Conservation (phyloP, 2,329 filamentous ascomycete species). For the Colletotrichum lindemuthianum region DNA sequence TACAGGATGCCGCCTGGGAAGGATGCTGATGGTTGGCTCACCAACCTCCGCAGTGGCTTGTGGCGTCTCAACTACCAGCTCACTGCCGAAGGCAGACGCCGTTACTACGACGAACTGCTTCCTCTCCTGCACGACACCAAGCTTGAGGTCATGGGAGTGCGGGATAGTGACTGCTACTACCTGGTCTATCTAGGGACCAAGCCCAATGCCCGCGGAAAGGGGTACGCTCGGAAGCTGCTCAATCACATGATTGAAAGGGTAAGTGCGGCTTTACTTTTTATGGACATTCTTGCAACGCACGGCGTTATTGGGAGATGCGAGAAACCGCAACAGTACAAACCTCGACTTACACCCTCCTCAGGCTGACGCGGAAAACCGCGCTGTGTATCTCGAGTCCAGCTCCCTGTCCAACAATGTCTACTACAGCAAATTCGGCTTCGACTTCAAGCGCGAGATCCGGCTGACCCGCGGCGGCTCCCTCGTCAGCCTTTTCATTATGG, state of each 20-base stretch:
- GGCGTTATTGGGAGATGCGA: no score
- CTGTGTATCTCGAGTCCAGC: conserved; percentile 84
- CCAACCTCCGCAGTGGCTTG: conserved; percentile 77
- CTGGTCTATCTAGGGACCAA: conserved; percentile 86
- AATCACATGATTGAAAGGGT: conserved; percentile 74
- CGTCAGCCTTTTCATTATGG: conserved; percentile 82
- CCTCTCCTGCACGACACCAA: conserved; percentile 80
- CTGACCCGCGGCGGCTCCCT: conserved; percentile 67
- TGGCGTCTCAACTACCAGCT: conserved; percentile 82
- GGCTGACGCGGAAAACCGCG: conserved; percentile 74
- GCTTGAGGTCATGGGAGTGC: conserved; percentile 71
- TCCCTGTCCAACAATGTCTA: conserved; percentile 74
- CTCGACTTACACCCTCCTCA: conserved; percentile 40
- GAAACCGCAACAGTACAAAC: no score
- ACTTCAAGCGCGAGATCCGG: conserved; percentile 69
- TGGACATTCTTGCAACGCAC: neutral
- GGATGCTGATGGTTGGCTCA: conserved; percentile 78
- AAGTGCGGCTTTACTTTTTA: conserved; percentile 42
- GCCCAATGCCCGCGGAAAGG: conserved; percentile 74
- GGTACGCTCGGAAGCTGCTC: conserved; percentile 77
- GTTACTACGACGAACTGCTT: conserved; percentile 82
- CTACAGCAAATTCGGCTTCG: conserved; percentile 81
- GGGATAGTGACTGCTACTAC: conserved; percentile 78
- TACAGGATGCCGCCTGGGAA: conserved; percentile 78
- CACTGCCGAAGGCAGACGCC: conserved; percentile 74